Base-by-base conservation (phyloP, 139 green algal genomes). In the Klebsormidium nitens region DNA sequence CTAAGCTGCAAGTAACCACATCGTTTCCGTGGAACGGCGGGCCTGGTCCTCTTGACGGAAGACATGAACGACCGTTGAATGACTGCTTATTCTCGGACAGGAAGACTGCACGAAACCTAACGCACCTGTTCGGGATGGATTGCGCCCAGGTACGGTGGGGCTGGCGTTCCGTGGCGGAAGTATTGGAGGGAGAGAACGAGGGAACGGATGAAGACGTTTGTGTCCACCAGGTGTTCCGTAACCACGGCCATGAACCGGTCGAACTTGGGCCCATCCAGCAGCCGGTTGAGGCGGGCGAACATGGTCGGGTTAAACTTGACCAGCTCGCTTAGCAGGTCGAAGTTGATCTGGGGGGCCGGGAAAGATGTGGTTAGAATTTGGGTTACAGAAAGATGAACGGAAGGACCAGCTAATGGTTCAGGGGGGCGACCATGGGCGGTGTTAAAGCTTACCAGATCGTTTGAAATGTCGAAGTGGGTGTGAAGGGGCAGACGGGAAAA, bases 161-260 rank as follows among this genome's bases (percentile, higher is more conserved):
- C 73, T 28, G 59, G 59, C 29, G 28, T 35, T 26, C 60, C 63
- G 19, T n/a, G 28, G 8, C 64, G 63, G 63, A 77, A 77, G 36
- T 39, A 76, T 29, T 79, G 40, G 6, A 81, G 31, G 6, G 67
- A 78, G 8, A 81, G 74, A 46, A 81, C 17, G 14, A 81, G 56
- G 3, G 74, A 81, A 35, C 74, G 74, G 4, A 81, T 67, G 42
- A 81, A 81, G 36, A 81, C 74, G 17, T 81, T 81, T 1, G 74
- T 78, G 50, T 81, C 74, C 6, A 81, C 67, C 1, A 81, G 61
- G 36, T 78, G 67, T 8, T 55, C 46, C 23, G 23, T 55, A 23
- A 26, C 23, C 37, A 77, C 66, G 39, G 77, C 59, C 3, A 81
- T 56, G 36, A 81, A 66, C 17, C 36, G 47, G 0, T 72, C 58